Percentiles rank a stretch among this genome's conserved stretches.
Evolutionary conservation across 2,329 filamentous ascomycete species (phyloP).

Genomic region (Plenodomus biglobosus): DNA sequence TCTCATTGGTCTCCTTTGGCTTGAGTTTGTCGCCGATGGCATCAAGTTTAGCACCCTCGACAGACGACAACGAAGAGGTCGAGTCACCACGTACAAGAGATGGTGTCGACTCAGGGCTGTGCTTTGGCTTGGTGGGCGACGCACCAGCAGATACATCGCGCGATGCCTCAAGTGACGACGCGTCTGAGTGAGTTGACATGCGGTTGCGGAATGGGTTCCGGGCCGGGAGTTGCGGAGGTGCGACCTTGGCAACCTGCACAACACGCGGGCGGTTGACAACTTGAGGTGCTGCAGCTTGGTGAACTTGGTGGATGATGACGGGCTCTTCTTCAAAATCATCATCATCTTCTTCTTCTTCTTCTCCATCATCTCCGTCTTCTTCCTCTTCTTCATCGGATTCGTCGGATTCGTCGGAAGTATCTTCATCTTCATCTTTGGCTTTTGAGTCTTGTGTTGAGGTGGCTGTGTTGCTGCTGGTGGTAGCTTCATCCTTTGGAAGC

Average conservation of each 20-base stretch:
- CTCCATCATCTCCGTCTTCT: constrained; percentile 53
- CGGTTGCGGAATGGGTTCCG: constrained; percentile 66
- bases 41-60: constrained; percentile 35
- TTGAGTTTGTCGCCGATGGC: constrained; percentile 30
- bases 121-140: constrained; percentile 27
- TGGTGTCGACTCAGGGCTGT: constrained; percentile 38
- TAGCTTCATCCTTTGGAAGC: constrained; percentile 16
- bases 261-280: constrained; percentile 75
- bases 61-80: constrained; percentile 36
- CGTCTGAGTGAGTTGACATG: constrained; percentile 38
- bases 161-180: constrained; percentile 25
- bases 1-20: constrained; percentile 24
- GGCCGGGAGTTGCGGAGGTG: constrained; percentile 74
- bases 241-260: constrained; percentile 80
- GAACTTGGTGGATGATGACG: constrained; percentile 69
- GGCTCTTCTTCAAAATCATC: too few species aligned
- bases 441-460: not conserved
- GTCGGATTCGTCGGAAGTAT: constrained; percentile 20
- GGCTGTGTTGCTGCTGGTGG: constrained; percentile 3
- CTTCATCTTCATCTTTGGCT: not conserved
- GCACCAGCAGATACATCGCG: constrained; percentile 22
- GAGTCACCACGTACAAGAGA: constrained; percentile 42
- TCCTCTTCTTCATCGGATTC: not conserved
- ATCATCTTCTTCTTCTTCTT: constrained; percentile 49
- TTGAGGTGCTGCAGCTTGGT: constrained; percentile 64